Conservation (phyloP, 345 rosid species). For the Aurinia saxatilis region DNA sequence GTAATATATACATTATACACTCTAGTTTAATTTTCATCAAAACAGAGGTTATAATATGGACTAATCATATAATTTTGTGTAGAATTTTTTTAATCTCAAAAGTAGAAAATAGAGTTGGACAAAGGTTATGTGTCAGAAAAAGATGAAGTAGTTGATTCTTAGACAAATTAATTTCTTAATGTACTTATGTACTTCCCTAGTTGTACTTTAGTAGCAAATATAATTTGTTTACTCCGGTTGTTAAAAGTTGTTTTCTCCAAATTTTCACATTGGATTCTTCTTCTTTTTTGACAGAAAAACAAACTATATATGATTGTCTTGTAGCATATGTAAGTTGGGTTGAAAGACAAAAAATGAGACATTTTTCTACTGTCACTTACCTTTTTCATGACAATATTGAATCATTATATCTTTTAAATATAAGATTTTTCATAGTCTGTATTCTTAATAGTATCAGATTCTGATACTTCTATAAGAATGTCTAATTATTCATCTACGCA, state of each 20-base stretch:
- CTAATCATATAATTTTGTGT: background rate
- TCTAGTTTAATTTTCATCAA: background rate
- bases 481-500: too few relatives aligned
- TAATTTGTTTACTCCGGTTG: background rate
- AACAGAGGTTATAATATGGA: background rate
- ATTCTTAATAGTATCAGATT: too few relatives aligned
- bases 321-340: too few relatives aligned
- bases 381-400: too few relatives aligned
- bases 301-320: background rate
- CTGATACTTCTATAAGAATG: too few relatives aligned
- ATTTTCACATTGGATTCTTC: conserved; percentile 7
- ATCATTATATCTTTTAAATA: too few relatives aligned
- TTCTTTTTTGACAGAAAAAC: background rate
- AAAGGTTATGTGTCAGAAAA: background rate
- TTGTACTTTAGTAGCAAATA: conserved; percentile 11
- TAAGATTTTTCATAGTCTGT: too few relatives aligned
- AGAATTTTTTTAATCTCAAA: background rate
- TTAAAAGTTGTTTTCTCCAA: background rate
- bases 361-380: too few relatives aligned
- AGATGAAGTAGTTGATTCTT: background rate
- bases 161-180: background rate
- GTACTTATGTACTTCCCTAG: too few relatives aligned
- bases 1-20: background rate
- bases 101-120: background rate
- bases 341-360: too few relatives aligned